Evolutionary conservation across 2,329 filamentous ascomycete genomes (phyloP).

Genomic region (Ophiostoma quercus): DNA sequence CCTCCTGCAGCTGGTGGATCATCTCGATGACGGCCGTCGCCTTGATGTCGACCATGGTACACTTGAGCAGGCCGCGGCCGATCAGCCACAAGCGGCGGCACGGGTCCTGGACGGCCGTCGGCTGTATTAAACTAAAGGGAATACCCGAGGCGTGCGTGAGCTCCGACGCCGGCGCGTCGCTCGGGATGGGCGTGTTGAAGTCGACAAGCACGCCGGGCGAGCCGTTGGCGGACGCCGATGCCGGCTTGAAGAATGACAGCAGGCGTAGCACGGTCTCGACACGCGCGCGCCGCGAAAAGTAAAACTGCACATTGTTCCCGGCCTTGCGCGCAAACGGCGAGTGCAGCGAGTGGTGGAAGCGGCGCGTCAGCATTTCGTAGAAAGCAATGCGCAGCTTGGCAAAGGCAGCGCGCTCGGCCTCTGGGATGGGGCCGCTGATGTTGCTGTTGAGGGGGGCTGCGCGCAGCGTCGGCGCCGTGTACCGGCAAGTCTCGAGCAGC

Average conservation of each 20-base stretch:
- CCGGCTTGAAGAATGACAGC: conserved; percentile 20
- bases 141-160: background rate
- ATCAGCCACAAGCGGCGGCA: conserved; percentile 25
- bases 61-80: conserved; percentile 28
- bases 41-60: conserved; percentile 25
- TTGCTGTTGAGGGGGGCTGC: conserved; percentile 19
- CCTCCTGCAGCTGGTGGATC: conserved; percentile 28
- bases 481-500: conserved; percentile 26
- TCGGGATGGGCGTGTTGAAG: conserved; percentile 15
- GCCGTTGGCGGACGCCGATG: background rate
- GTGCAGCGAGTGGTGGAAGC: conserved; percentile 29
- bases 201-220: conserved; percentile 8
- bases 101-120: conserved; percentile 13
- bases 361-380: conserved; percentile 28
- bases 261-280: conserved; percentile 26
- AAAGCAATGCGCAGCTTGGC: conserved; percentile 24
- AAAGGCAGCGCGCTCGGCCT: conserved; percentile 20
- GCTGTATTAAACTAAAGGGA: background rate
- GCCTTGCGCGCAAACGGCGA: conserved; percentile 27
- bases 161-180: background rate
- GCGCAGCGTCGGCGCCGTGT: conserved; percentile 18
- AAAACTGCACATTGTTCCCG: conserved; percentile 25
- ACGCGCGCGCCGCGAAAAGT: conserved; percentile 28
- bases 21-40: conserved; percentile 26
- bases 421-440: background rate